Conservation (phyloP, 2,329 filamentous ascomycete genomes). For the Ceratocystis diversiconidia region DNA sequence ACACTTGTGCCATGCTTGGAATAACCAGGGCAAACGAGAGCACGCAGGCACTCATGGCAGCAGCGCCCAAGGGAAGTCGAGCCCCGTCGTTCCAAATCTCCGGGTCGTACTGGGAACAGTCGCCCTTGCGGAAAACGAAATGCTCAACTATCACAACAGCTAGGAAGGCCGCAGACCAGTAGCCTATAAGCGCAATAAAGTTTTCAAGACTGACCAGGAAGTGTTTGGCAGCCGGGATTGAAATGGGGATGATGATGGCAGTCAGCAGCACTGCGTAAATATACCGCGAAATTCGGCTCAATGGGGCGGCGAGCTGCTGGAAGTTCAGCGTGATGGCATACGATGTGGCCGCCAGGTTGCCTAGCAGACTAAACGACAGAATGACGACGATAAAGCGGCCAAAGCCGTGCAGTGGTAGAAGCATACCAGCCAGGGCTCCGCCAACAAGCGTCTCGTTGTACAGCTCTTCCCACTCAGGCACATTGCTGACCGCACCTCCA, state of each 20-base stretch:
- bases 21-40: conserved; percentile 39
- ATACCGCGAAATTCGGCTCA: conserved; percentile 41
- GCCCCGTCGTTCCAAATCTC: conserved; percentile 34
- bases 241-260: conserved; percentile 44
- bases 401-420: conserved; percentile 42
- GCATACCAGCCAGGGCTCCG: conserved; percentile 46
- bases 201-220: conserved; percentile 46
- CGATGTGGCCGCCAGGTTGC: conserved; percentile 44
- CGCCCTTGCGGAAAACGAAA: conserved; percentile 33
- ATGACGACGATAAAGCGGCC: conserved; percentile 48
- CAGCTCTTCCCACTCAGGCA: conserved; percentile 38
- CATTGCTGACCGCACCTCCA: conserved; percentile 41
- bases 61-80: conserved; percentile 33
- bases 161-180: conserved; percentile 43
- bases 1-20: conserved; percentile 45
- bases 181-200: conserved; percentile 42
- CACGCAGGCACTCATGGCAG: conserved; percentile 33
- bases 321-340: conserved; percentile 52
- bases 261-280: conserved; percentile 44
- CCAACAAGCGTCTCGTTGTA: conserved; percentile 41
- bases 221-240: conserved; percentile 38
- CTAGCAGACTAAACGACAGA: conserved; percentile 42
- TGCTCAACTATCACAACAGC: conserved; percentile 36
- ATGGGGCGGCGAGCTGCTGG: conserved; percentile 44
- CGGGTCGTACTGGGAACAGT: conserved; percentile 33